Conservation (phyloP, 371 early-diverging fungal genomes). For the Catenaria anguillulae region DNA sequence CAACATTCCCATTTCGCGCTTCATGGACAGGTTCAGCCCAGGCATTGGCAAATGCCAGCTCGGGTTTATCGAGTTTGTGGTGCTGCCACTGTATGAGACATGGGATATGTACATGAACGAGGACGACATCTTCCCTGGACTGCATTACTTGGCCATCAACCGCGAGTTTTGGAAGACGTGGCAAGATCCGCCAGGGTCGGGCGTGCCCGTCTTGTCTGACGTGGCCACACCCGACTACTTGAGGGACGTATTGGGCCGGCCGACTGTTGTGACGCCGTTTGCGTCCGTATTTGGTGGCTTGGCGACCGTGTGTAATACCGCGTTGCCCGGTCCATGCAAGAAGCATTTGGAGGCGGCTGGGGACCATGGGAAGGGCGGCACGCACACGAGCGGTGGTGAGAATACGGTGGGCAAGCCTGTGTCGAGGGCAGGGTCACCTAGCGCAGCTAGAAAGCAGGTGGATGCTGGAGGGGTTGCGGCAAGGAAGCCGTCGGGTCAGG, state of each 20-base stretch:
- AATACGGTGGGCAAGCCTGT: too few relatives aligned
- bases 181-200: background rate
- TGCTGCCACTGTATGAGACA: constrained; percentile 31
- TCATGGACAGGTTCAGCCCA: constrained; percentile 35
- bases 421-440: too few relatives aligned
- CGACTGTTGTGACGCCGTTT: background rate
- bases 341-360: too few relatives aligned
- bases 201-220: background rate
- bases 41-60: constrained; percentile 28
- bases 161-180: constrained; percentile 6
- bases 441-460: too few relatives aligned
- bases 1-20: constrained; percentile 20
- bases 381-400: too few relatives aligned
- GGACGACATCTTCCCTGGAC: constrained; percentile 1
- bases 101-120: constrained; percentile 14
- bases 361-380: too few relatives aligned
- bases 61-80: constrained; percentile 38
- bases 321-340: background rate
- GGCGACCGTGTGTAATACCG: background rate
- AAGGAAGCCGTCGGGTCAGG: too few relatives aligned
- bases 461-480: too few relatives aligned
- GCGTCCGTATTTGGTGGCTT: background rate
- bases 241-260: background rate
- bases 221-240: constrained; percentile 5
- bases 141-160: background rate